Evolutionary conservation across 2,329 filamentous ascomycete genomes (phyloP).

Genomic region (Elsinoe australis): DNA sequence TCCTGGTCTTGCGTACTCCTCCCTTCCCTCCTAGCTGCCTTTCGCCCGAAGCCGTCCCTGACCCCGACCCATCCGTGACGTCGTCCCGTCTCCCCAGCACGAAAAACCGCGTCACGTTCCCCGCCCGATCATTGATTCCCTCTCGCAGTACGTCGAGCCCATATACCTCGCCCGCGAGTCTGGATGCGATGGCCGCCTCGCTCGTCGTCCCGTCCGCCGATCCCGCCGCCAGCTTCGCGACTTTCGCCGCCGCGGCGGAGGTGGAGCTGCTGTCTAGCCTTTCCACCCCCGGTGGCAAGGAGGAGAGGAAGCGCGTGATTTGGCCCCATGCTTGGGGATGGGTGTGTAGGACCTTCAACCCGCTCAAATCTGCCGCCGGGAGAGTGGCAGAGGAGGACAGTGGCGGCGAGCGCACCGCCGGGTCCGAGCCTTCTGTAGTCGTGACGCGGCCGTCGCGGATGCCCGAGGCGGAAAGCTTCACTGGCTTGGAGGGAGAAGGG

Average conservation of each 20-base stretch:
- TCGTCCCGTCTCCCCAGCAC: constrained; percentile 44
- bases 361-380: constrained; percentile 45
- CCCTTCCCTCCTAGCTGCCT: too few species aligned
- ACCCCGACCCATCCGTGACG: constrained; percentile 18
- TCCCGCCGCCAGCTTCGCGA: constrained; percentile 39
- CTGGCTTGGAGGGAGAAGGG: constrained; percentile 14
- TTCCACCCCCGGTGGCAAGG: constrained; percentile 67
- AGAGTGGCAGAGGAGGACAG: too few species aligned
- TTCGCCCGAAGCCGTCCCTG: too few species aligned
- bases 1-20: too few species aligned
- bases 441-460: constrained; percentile 43
- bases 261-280: constrained; percentile 79
- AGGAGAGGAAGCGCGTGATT: constrained; percentile 68
- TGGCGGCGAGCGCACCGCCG: constrained; percentile 13
- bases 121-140: constrained; percentile 63
- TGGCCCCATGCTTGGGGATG: constrained; percentile 96
- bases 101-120: constrained; percentile 75
- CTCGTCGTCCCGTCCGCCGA: constrained; percentile 43
- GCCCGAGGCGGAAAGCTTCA: constrained; percentile 22
- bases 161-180: constrained; percentile 61
- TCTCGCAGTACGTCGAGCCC: constrained; percentile 61
- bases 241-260: constrained; percentile 71
- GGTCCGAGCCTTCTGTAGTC: constrained; percentile 36
- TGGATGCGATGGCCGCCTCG: constrained; percentile 70
- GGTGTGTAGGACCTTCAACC: constrained; percentile 73